phyloP scores from a whole-genome alignment of 768 basidiomycete species.

The Tricholoma terreum region DNA sequence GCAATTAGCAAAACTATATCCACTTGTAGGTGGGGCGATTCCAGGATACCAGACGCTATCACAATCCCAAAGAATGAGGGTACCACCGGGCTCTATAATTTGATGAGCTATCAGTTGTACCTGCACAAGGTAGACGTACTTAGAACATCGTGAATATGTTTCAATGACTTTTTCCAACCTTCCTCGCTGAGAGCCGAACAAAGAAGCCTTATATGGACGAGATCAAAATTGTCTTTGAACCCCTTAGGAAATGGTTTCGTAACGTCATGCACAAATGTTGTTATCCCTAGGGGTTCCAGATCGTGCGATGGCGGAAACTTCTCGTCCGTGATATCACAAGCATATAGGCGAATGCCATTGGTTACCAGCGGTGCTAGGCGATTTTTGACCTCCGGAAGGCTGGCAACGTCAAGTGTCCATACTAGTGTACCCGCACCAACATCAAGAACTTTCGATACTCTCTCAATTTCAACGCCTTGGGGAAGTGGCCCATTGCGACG shows the following conservation, averaged over 20 bases:
- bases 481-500: neutral
- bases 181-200: neutral
- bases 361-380: neutral
- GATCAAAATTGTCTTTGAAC: neutral
- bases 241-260: neutral
- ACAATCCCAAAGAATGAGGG: constrained; percentile 1
- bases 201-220: constrained; percentile 2
- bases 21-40: neutral
- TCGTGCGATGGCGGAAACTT: neutral
- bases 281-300: neutral
- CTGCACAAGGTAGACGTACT: neutral
- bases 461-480: neutral
- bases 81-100: neutral
- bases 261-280: neutral
- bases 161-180: constrained; percentile 2
- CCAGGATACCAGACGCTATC: constrained; percentile 2
- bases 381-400: neutral
- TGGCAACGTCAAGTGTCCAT: constrained; percentile 5
- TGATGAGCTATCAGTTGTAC: neutral
- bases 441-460: neutral
- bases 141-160: neutral
- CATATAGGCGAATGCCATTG: neutral
- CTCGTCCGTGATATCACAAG: neutral
- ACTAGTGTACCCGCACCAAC: constrained; percentile 1
- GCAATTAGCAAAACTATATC: neutral